phyloP scores from a whole-genome alignment of 2,329 filamentous ascomycete species.

The Cladosporium sp. region DNA sequence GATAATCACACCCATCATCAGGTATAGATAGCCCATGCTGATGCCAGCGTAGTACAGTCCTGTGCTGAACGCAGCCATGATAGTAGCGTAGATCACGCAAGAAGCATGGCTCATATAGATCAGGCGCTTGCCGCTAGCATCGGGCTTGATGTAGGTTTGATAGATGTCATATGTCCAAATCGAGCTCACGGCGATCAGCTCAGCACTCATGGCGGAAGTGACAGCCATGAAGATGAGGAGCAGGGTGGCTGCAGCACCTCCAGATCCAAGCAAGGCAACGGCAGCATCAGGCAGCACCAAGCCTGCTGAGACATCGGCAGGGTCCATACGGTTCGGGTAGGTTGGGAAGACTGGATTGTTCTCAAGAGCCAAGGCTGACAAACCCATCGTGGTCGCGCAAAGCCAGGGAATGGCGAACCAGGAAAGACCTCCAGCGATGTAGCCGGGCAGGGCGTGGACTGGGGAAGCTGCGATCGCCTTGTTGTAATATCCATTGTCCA shows the following conservation, averaged over 20 bases:
- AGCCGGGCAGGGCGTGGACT: constrained; percentile 80
- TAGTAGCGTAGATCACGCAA: constrained; percentile 68
- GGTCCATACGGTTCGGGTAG: constrained; percentile 66
- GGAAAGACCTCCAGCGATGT: constrained; percentile 77
- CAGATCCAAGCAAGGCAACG: constrained; percentile 75
- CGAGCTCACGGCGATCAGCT: constrained; percentile 81
- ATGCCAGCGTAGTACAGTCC: constrained; percentile 49
- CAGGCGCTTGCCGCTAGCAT: constrained; percentile 68
- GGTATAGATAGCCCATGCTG: constrained; percentile 82
- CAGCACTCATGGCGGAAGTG: constrained; percentile 75
- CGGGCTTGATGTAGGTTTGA: constrained; percentile 78
- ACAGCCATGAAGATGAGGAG: constrained; percentile 88
- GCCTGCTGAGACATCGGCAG: constrained; percentile 73
- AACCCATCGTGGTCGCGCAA: constrained; percentile 81
- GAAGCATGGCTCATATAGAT: constrained; percentile 75
- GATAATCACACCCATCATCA: constrained; percentile 90
- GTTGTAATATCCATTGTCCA: constrained; percentile 78
- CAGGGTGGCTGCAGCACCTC: constrained; percentile 73
- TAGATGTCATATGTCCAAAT: constrained; percentile 89
- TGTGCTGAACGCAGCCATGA: constrained; percentile 56
- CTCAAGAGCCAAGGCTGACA: constrained; percentile 76
- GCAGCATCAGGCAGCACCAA: constrained; percentile 82
- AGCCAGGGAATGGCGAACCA: constrained; percentile 96
- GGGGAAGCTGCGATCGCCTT: constrained; percentile 87
- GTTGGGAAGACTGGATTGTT: constrained; percentile 67